Percentiles rank a stretch among this genome's conserved stretches.
These are phyloP conservation scores for Colletotrichum endophyticum DNA, from an alignment of 2,329 filamentous ascomycete genomes.

Conservation along the genomic window DNA sequence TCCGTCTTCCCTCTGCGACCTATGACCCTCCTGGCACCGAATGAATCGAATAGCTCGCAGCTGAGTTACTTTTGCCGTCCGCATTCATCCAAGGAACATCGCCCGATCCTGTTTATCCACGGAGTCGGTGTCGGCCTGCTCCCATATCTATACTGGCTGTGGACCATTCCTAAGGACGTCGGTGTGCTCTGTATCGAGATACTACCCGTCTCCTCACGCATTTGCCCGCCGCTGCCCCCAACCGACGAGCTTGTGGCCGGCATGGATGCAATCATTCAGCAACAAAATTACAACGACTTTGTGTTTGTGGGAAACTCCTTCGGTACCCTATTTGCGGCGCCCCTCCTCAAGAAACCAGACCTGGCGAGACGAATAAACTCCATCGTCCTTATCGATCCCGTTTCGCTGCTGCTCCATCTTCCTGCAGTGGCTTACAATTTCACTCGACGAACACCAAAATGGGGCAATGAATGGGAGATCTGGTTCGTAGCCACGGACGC, in stretches of 20 bases:
- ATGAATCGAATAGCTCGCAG: slow-evolving; percentile 50
- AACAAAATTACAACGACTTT: slow-evolving; percentile 62
- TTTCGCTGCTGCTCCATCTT: slow-evolving; percentile 71
- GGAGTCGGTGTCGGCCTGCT: slow-evolving; percentile 73
- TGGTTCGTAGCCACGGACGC: slow-evolving; percentile 76
- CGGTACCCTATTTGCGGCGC: slow-evolving; percentile 64
- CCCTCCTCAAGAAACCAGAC: slow-evolving; percentile 41
- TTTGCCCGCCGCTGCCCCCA: slow-evolving; percentile 48
- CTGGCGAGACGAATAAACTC: slow-evolving; percentile 51
- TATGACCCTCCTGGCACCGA: slow-evolving; percentile 48
- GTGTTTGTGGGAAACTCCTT: slow-evolving; percentile 70
- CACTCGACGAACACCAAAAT: slow-evolving; percentile 54
- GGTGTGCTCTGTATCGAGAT: slow-evolving; percentile 71
- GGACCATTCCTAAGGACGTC: slow-evolving; percentile 47
- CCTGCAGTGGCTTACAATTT: slow-evolving; percentile 78
- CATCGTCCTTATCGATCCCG: slow-evolving; percentile 61
- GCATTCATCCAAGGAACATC: slow-evolving; percentile 60
- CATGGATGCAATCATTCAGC: slow-evolving; percentile 53
- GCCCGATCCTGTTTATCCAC: slow-evolving; percentile 72
- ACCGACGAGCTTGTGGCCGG: slow-evolving; percentile 20
- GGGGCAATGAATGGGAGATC: slow-evolving; percentile 71
- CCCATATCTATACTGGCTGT: slow-evolving; percentile 66
- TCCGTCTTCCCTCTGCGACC: slow-evolving; percentile 64
- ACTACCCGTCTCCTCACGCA: slow-evolving; percentile 68
- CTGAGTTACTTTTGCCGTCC: slow-evolving; percentile 71